Percentiles rank a stretch among this genome's conserved stretches.
These are phyloP conservation scores for Eurotiales sp. DNA, from an alignment of 2,329 filamentous ascomycete genomes.

Conservation along the genomic window DNA sequence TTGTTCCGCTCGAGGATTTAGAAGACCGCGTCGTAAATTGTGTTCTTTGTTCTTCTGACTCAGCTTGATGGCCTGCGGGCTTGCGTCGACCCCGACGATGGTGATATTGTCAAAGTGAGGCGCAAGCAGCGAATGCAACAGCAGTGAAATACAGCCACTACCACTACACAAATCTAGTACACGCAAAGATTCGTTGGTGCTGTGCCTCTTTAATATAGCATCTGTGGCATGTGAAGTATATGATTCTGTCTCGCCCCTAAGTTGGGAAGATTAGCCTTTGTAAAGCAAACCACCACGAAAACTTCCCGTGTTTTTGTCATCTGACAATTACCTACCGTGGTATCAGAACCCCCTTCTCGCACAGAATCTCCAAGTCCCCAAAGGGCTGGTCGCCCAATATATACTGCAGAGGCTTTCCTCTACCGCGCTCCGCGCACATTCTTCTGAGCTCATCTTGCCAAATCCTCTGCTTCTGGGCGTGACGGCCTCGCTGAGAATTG, in stretches of 20 bases:
- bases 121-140: constrained; percentile 62
- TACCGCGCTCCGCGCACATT: constrained; percentile 43
- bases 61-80: constrained; percentile 60
- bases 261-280: neutral
- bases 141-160: constrained; percentile 81
- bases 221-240: constrained; percentile 58
- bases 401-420: constrained; percentile 83
- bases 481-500: neutral
- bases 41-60: constrained; percentile 60
- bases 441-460: constrained; percentile 31
- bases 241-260: constrained; percentile 65
- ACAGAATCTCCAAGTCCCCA: constrained; percentile 74
- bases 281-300: neutral
- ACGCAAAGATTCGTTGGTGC: constrained; percentile 40
- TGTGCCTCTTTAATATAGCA: constrained; percentile 31
- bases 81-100: constrained; percentile 72
- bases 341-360: constrained; percentile 75
- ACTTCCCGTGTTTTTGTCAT: no score
- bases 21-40: constrained; percentile 40
- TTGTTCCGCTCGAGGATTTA: constrained; percentile 24
- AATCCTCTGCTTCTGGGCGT: constrained; percentile 15
- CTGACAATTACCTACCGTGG: constrained; percentile 53
- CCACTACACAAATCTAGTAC: constrained; percentile 88
- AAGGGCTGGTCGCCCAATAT: constrained; percentile 86
- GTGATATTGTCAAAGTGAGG: constrained; percentile 40